A percentile compares a stretch with the other conserved stretches of the same genome.
phyloP scores from a whole-genome alignment of 169 alveolate genomes.

The Plasmodium cynomolgi region DNA sequence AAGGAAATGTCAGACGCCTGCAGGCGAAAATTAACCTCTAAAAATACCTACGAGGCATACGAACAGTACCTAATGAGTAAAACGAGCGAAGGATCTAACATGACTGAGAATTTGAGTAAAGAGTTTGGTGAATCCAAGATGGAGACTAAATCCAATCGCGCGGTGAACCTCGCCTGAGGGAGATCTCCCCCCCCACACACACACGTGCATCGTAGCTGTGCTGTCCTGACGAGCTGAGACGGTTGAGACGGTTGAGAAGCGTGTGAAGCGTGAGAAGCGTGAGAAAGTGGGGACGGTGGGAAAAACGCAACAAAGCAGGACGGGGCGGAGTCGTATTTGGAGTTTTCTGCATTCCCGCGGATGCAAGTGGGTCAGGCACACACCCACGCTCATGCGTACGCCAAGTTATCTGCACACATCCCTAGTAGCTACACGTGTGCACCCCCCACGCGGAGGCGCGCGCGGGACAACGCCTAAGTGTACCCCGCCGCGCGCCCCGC shows the following conservation, averaged over 20 bases:
- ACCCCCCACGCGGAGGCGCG: neutral
- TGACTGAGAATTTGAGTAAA: neutral
- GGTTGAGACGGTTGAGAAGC: neutral
- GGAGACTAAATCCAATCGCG: constrained; percentile 4
- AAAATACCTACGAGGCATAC: neutral
- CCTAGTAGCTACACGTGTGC: neutral
- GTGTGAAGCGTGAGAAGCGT: no score
- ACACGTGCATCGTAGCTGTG: neutral
- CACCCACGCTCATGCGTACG: neutral
- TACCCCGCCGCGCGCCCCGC: neutral
- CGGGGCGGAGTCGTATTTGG: neutral
- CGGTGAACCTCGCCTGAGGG: constrained; percentile 11
- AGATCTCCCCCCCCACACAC: neutral
- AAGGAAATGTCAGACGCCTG: constrained; percentile 73
- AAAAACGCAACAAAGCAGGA: neutral
- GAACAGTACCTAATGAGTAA: neutral
- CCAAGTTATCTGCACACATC: neutral
- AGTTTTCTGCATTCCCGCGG: neutral
- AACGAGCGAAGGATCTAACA: neutral
- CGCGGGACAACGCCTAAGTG: constrained; percentile 10
- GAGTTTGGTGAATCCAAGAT: constrained; percentile 9
- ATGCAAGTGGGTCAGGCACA: neutral
- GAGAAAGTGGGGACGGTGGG: no score
- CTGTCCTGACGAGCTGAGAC: neutral
- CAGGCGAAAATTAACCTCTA: constrained; percentile 50